Base-by-base conservation (phyloP, 1,139 yeast species). In the Magnusiomyces magnusii region DNA sequence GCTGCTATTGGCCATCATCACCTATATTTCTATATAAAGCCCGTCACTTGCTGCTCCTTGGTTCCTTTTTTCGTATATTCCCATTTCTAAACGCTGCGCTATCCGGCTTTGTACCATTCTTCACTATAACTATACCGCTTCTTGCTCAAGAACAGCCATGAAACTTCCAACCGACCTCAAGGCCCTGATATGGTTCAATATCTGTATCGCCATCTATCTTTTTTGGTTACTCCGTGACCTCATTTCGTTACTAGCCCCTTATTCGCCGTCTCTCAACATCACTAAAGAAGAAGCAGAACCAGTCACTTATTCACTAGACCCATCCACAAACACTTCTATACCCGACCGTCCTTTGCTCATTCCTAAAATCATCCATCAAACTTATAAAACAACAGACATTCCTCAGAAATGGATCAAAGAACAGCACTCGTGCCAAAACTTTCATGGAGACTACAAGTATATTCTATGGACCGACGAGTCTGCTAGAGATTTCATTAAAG, bases 301-400 rank as follows among this genome's bases (percentile, higher is more conserved):
- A 10, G 65, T 62, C 58, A 57, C 36, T 9, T 65, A 64, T 28
- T 47, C 49, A 41, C 24, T 28, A 51, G 54, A 50, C 36, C 42
- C 55, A 2, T 19, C n/a, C 28, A 27, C 31, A n/a, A 25, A 31
- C 53, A 36, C 24, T 10, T 28, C 31, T n/a, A 13, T 41, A 27
- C 68, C 69, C 13, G 66, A 64, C 51, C 57, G 68, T 19, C 60
- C 57, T 27, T 62, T 61, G n/a, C 69, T 85, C 54, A 88, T 91
- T 55, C 98, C 98, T 47, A 88, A 87, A 69, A 90, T 91, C 70
- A 90, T 91, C 60, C 98, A 91, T 71, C 98, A 91, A 73, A 91
- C 97, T 19, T 91, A 91, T 74, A 91, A 89, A 72, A 86, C 87
- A 31, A 80, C 76, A 24, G 80, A 83, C 28, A 81, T 91, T 31